Evolutionary conservation across 352 stramenopile genomes (phyloP).

Genomic region (Phytophthora capsici): DNA sequence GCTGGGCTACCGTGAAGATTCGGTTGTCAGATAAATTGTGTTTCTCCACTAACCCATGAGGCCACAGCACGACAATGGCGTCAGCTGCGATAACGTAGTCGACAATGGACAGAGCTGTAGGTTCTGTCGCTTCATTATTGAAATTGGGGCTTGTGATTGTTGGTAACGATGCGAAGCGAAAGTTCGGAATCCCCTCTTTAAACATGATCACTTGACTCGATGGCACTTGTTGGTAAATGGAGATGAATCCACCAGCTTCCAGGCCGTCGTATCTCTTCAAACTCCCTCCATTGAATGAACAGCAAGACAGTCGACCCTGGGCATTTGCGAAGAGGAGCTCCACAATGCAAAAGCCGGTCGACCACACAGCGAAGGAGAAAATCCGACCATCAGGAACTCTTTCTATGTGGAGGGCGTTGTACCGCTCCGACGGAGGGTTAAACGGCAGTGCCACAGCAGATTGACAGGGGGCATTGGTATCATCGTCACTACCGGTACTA

Average conservation of each 20-base stretch:
- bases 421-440: conserved; percentile 38
- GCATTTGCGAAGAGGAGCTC: conserved; percentile 40
- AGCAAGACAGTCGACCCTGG: conserved; percentile 29
- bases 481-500: neutral
- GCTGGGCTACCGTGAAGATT: conserved; percentile 28
- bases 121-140: conserved; percentile 1
- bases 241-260: conserved; percentile 15
- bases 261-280: conserved; percentile 24
- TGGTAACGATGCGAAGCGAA: conserved; percentile 29
- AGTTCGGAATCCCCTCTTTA: conserved; percentile 15
- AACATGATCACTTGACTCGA: conserved; percentile 39
- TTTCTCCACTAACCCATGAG: conserved; percentile 39
- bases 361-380: conserved; percentile 45
- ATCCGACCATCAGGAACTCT: conserved; percentile 21
- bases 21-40: conserved; percentile 41
- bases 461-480: neutral
- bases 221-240: conserved; percentile 39
- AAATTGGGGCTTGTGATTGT: neutral
- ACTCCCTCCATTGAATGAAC: conserved; percentile 24
- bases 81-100: conserved; percentile 32
- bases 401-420: conserved; percentile 38
- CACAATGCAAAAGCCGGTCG: conserved; percentile 47
- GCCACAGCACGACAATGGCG: conserved; percentile 39
- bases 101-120: conserved; percentile 10
- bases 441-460: conserved; percentile 25